phyloP scores from a whole-genome alignment of 2,329 filamentous ascomycete species.

The Xylaria sp. region DNA sequence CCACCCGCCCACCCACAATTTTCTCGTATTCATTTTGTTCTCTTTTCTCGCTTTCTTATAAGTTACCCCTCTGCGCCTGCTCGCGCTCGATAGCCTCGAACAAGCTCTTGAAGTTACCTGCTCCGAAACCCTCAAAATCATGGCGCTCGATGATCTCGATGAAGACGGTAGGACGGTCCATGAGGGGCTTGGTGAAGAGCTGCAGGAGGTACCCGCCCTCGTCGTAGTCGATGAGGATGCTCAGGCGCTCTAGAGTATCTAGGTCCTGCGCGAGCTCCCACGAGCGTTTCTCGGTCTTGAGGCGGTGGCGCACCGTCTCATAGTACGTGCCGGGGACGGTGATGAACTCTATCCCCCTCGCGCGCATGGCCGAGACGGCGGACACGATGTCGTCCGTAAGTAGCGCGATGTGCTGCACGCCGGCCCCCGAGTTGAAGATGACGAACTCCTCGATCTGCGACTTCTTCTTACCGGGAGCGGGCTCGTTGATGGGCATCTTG shows the following conservation, averaged over 20 bases:
- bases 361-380: slow-evolving; percentile 77
- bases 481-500: slow-evolving; percentile 99
- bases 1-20: background rate
- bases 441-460: slow-evolving; percentile 95
- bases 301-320: slow-evolving; percentile 72
- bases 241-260: slow-evolving; percentile 74
- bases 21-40: background rate
- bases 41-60: slow-evolving; percentile 54
- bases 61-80: slow-evolving; percentile 83
- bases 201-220: slow-evolving; percentile 84
- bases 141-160: slow-evolving; percentile 95
- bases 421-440: slow-evolving; percentile 85
- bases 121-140: slow-evolving; percentile 89
- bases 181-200: slow-evolving; percentile 83
- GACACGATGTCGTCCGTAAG: slow-evolving; percentile 80
- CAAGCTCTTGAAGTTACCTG: slow-evolving; percentile 92
- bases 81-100: slow-evolving; percentile 97
- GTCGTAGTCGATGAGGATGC: slow-evolving; percentile 95
- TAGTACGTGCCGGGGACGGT: slow-evolving; percentile 88
- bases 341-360: slow-evolving; percentile 93
- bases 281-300: slow-evolving; percentile 65
- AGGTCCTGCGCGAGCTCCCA: slow-evolving; percentile 80
- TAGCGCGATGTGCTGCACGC: slow-evolving; percentile 93
- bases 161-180: slow-evolving; percentile 95
- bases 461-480: slow-evolving; percentile 85